These are phyloP conservation scores for Neurospora intermedia DNA, from an alignment of 495 filamentous ascomycete genomes.

Conservation along the genomic window DNA sequence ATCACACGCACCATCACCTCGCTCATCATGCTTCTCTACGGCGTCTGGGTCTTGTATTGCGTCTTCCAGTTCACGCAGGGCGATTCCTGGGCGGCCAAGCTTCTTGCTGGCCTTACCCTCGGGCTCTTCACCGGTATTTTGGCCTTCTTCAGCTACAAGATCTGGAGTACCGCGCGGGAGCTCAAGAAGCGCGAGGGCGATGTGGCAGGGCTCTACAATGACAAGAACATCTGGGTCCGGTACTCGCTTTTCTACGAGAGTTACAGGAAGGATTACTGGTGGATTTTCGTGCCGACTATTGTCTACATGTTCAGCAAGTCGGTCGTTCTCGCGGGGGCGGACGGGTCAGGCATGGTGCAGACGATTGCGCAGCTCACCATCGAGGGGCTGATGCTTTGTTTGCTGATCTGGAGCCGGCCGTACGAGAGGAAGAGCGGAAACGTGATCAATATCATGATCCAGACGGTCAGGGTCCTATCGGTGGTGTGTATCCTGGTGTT, in stretches of 20 bases:
- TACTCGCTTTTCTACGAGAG: slow-evolving; percentile 97
- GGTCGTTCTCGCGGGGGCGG: slow-evolving; percentile 72
- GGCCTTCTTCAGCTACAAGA: slow-evolving; percentile 69
- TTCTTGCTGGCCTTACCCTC: slow-evolving; percentile 74
- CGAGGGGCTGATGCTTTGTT: slow-evolving; percentile 56
- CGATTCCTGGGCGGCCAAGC: slow-evolving; percentile 91
- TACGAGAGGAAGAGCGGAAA: slow-evolving; percentile 78
- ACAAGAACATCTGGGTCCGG: slow-evolving; percentile 85
- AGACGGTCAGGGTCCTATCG: slow-evolving; percentile 87
- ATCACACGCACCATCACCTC: slow-evolving; percentile 82
- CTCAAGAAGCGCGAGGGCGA: slow-evolving; percentile 71
- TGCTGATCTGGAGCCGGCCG: slow-evolving; percentile 77
- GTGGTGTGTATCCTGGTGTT: slow-evolving; percentile 86
- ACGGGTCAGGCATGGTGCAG: slow-evolving; percentile 80
- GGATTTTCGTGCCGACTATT: slow-evolving; percentile 87
- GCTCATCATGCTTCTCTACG: slow-evolving; percentile 84
- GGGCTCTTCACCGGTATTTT: slow-evolving; percentile 68
- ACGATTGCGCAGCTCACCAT: slow-evolving; percentile 68
- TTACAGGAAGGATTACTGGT: slow-evolving; percentile 90
- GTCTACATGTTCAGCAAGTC: slow-evolving; percentile 90
- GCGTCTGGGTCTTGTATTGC: slow-evolving; percentile 92
- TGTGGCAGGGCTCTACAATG: slow-evolving; percentile 61
- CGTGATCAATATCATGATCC: slow-evolving; percentile 89
- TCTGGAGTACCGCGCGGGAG: slow-evolving; percentile 62
- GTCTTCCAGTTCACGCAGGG: slow-evolving; percentile 89